A percentile compares a stretch with the other conserved stretches of the same genome.
Conservation (phyloP, 768 basidiomycete species). For the Agaricus blazei region DNA sequence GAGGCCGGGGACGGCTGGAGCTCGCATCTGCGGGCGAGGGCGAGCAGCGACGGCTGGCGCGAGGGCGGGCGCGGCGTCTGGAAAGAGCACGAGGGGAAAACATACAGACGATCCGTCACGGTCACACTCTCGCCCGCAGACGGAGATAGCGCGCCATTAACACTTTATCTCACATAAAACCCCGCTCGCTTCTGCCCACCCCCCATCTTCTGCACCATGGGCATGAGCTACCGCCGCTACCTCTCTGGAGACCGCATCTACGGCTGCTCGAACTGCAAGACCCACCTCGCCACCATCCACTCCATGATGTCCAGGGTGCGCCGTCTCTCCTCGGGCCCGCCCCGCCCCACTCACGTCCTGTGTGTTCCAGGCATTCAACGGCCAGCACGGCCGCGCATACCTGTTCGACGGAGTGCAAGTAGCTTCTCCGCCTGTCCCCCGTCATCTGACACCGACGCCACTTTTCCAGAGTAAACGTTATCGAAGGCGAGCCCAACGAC, state of each 20-base stretch:
- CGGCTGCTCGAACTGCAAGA: slow-evolving; percentile 82
- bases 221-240: slow-evolving; percentile 86
- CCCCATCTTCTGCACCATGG: slow-evolving; percentile 50
- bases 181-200: slow-evolving; percentile 9
- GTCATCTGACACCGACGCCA: slow-evolving; percentile 10
- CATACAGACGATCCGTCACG: no score
- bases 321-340: background rate
- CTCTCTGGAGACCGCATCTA: slow-evolving; percentile 83
- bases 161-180: slow-evolving; percentile 19
- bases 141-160: background rate
- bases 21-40: slow-evolving; percentile 16
- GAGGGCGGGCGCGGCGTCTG: background rate
- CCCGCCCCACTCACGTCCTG: slow-evolving; percentile 9
- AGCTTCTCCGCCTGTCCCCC: background rate
- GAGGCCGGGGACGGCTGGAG: slow-evolving; percentile 2
- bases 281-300: slow-evolving; percentile 87
- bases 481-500: slow-evolving; percentile 86
- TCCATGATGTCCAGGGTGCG: slow-evolving; percentile 83
- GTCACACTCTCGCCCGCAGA: no score
- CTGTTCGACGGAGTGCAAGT: slow-evolving; percentile 92
- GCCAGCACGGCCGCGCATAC: slow-evolving; percentile 93
- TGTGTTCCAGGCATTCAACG: slow-evolving; percentile 79
- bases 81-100: no score
- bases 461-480: slow-evolving; percentile 74
- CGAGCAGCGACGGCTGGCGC: slow-evolving; percentile 11